A percentile compares a stretch with the other conserved stretches of the same genome.
Conservation (phyloP, 2,329 filamentous ascomycete genomes). For the Colletotrichum karsti region DNA sequence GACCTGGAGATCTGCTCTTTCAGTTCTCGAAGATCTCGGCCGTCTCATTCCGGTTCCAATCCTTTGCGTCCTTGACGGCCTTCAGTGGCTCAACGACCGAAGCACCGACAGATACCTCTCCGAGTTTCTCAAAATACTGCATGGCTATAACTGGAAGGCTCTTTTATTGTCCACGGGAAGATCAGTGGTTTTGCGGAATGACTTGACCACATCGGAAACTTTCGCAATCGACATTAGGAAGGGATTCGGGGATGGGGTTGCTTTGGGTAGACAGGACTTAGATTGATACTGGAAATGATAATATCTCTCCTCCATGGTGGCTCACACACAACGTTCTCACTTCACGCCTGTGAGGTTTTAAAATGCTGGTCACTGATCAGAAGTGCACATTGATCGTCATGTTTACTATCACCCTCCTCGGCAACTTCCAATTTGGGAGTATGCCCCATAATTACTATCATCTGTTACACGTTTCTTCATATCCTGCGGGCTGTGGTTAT, state of each 20-base stretch:
- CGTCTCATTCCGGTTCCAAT: neutral
- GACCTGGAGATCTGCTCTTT: neutral
- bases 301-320: too few relatives aligned
- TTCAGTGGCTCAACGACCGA: constrained; percentile 4
- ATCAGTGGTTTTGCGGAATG: neutral
- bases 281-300: too few relatives aligned
- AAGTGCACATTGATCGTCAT: too few relatives aligned
- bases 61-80: neutral
- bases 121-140: neutral
- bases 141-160: neutral
- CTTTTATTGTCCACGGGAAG: constrained; percentile 1
- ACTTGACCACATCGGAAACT: neutral
- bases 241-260: neutral
- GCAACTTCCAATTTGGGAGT: too few relatives aligned
- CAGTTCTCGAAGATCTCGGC: neutral
- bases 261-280: neutral
- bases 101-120: neutral
- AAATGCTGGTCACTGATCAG: too few relatives aligned
- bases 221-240: neutral
- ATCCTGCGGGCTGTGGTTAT: too few relatives aligned
- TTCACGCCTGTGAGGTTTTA: too few relatives aligned
- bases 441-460: too few relatives aligned
- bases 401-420: too few relatives aligned
- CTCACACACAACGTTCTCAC: too few relatives aligned
- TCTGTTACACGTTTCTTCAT: too few relatives aligned